phyloP scores from a whole-genome alignment of 2,329 filamentous ascomycete genomes.

The Akanthomyces muscarius region DNA sequence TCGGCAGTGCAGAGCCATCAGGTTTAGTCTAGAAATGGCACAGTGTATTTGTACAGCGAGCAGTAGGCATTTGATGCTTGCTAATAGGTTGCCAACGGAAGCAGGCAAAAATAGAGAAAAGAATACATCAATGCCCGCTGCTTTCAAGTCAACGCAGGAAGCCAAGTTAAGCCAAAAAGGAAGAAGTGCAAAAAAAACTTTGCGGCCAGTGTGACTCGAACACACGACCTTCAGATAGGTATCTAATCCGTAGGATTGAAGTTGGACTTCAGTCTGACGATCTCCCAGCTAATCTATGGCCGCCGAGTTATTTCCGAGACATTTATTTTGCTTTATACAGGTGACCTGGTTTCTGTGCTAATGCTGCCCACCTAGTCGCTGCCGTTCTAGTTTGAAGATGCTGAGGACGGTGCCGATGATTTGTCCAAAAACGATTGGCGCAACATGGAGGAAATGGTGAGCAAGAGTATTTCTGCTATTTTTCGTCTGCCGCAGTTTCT shows the following conservation, averaged over 20 bases:
- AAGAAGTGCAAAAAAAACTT: constrained; percentile 18
- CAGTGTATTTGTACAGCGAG: neutral
- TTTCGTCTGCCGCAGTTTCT: too few relatives aligned
- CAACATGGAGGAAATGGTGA: neutral
- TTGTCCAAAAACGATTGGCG: neutral
- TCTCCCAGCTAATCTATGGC: constrained; percentile 29
- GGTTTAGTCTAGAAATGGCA: neutral
- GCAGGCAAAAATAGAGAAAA: neutral
- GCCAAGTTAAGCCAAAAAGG: neutral
- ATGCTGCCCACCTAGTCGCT: neutral
- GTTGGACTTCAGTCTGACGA: constrained; percentile 29
- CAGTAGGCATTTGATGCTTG: too few relatives aligned
- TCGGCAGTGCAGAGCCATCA: neutral
- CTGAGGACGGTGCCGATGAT: neutral
- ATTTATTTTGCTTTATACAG: constrained; percentile 13
- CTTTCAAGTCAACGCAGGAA: too few relatives aligned
- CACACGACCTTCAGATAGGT: constrained; percentile 30
- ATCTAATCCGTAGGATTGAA: constrained; percentile 23
- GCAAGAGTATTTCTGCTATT: too few relatives aligned
- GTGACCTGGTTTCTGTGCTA: neutral
- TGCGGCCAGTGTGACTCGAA: constrained; percentile 30
- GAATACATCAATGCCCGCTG: too few relatives aligned
- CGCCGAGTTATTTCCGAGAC: constrained; percentile 20
- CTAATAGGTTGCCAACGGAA: too few relatives aligned
- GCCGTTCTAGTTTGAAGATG: neutral